Conservation (phyloP, 345 rosid genomes). For the Moricandia moricandioides region DNA sequence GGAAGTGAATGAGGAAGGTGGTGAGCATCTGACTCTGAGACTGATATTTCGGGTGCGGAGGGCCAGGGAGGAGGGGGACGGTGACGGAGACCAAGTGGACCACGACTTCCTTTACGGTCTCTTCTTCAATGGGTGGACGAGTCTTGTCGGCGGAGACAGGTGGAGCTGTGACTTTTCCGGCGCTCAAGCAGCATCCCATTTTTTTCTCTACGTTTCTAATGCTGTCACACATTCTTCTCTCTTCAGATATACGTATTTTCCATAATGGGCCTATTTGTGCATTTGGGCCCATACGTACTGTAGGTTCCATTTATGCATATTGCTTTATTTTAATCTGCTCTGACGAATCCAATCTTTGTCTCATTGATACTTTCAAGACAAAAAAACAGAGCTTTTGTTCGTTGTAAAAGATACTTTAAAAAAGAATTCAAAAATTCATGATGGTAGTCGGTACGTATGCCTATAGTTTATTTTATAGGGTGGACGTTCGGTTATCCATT, state of each 20-base stretch:
- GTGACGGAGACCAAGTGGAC: constrained; percentile 53
- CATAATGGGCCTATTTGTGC: constrained; percentile 12
- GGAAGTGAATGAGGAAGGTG: constrained; percentile 21
- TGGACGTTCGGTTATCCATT: too few species aligned
- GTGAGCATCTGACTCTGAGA: constrained; percentile 16
- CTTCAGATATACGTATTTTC: neutral
- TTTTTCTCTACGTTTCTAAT: constrained; percentile 4
- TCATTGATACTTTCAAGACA: neutral
- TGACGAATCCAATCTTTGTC: constrained; percentile 14
- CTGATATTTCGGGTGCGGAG: constrained; percentile 4
- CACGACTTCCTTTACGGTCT: constrained; percentile 59
- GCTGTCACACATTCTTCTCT: neutral
- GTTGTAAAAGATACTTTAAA: neutral
- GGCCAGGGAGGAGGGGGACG: constrained; percentile 12
- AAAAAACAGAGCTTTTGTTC: neutral
- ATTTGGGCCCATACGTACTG: neutral
- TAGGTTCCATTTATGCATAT: neutral
- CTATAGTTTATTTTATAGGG: too few species aligned
- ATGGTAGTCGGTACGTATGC: too few species aligned
- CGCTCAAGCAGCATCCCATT: constrained; percentile 65
- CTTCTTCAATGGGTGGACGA: constrained; percentile 55
- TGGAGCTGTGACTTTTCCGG: constrained; percentile 26
- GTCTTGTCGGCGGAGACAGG: neutral
- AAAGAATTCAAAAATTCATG: constrained; percentile 9
- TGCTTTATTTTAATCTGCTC: neutral